These are phyloP conservation scores for Clonostachys sp. DNA, from an alignment of 2,329 filamentous ascomycete genomes.

Conservation along the genomic window DNA sequence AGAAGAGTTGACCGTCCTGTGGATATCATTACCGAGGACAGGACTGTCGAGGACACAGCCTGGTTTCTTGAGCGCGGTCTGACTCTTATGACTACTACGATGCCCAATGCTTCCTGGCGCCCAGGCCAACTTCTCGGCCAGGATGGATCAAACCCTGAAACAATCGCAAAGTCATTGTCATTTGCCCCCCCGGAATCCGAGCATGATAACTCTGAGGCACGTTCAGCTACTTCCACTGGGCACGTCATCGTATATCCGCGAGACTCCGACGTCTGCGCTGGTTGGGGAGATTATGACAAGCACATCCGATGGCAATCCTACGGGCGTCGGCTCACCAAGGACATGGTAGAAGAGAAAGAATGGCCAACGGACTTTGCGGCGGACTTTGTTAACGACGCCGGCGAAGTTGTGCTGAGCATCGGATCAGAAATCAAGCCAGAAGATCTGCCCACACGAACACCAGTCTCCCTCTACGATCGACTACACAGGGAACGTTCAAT, in stretches of 20 bases:
- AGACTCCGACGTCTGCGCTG: constrained; percentile 1
- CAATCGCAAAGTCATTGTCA: constrained; percentile 1
- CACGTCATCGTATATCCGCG: constrained; percentile 2
- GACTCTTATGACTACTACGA: neutral
- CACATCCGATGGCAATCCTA: neutral
- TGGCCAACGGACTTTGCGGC: neutral
- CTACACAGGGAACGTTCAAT: no score
- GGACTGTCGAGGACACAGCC: constrained; percentile 2
- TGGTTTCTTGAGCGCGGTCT: constrained; percentile 1
- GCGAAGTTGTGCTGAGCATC: no score
- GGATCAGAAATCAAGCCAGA: no score
- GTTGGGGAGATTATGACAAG: constrained; percentile 4
- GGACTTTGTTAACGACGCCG: no score
- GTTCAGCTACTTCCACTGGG: constrained; percentile 4
- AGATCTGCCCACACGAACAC: no score
- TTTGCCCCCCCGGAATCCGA: constrained; percentile 1
- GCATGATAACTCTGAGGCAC: constrained; percentile 1
- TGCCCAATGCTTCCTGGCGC: constrained; percentile 3
- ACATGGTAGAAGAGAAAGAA: neutral
- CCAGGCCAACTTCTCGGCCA: constrained; percentile 6
- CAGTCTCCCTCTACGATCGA: no score
- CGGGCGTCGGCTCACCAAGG: neutral
- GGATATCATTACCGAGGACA: constrained; percentile 3
- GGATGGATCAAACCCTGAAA: constrained; percentile 4
- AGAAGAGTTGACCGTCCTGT: neutral